Percentiles rank a stretch among this genome's conserved stretches.
These are phyloP conservation scores for Rutidosis leptorrhynchoides DNA, from an alignment of 129 eudicot species.

Conservation along the genomic window DNA sequence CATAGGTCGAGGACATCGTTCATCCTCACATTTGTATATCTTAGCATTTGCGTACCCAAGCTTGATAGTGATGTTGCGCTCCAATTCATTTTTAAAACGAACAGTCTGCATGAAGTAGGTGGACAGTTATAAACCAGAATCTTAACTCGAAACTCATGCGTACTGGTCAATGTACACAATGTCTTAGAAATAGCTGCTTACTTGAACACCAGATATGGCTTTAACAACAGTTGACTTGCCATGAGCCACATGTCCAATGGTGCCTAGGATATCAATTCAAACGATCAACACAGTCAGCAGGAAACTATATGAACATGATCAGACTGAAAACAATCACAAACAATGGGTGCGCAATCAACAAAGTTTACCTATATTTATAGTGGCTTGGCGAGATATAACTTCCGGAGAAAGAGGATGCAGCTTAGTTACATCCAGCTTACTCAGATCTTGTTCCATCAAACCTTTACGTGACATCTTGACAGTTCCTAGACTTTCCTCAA, in stretches of 20 bases:
- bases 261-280: slow-evolving; percentile 38
- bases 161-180: slow-evolving; percentile 1
- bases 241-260: slow-evolving; percentile 99
- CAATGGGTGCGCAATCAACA: background rate
- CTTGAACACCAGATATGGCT: slow-evolving; percentile 97
- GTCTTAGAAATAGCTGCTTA: slow-evolving; percentile 12
- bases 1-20: slow-evolving; percentile 88
- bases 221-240: slow-evolving; percentile 97
- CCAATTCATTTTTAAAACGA: slow-evolving; percentile 93
- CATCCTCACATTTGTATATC: slow-evolving; percentile 96
- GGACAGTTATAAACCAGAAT: too few relatives aligned
- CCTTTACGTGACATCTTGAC: slow-evolving; percentile 66
- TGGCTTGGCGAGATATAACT: slow-evolving; percentile 95
- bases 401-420: slow-evolving; percentile 94
- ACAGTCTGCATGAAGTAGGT: slow-evolving; percentile 92
- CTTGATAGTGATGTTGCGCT: slow-evolving; percentile 92
- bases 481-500: too few relatives aligned
- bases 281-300: too few relatives aligned
- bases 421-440: slow-evolving; percentile 52
- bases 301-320: too few relatives aligned
- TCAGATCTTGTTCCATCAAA: slow-evolving; percentile 29
- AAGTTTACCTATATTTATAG: slow-evolving; percentile 72
- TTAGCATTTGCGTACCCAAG: slow-evolving; percentile 99
- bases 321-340: background rate
- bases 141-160: too few relatives aligned